Conservation (phyloP, 768 basidiomycete genomes). For the Termitomyces sp. region DNA sequence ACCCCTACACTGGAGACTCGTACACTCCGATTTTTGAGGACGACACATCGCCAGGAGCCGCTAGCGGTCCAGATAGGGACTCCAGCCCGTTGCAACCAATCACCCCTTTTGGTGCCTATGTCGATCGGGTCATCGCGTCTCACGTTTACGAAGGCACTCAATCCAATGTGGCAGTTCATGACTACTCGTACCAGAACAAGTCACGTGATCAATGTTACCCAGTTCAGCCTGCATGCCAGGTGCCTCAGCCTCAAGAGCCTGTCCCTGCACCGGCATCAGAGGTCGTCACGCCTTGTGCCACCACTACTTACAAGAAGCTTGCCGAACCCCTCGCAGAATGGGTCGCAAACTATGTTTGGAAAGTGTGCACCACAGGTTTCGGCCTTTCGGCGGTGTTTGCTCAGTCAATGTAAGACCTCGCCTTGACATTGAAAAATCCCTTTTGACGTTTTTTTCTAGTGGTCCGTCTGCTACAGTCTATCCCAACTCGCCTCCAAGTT, state of each 20-base stretch:
- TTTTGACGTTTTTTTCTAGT: constrained; percentile 18
- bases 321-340: constrained; percentile 76
- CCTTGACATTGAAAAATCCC: background rate
- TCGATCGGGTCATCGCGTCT: constrained; percentile 65
- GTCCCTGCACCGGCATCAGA: constrained; percentile 37
- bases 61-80: constrained; percentile 42
- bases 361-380: constrained; percentile 70
- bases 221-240: constrained; percentile 18
- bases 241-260: constrained; percentile 32
- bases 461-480: constrained; percentile 32
- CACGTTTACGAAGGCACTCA: constrained; percentile 9
- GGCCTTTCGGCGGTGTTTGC: constrained; percentile 51
- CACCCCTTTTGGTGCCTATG: constrained; percentile 73
- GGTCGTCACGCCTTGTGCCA: constrained; percentile 45
- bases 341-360: constrained; percentile 79
- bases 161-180: constrained; percentile 8
- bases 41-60: constrained; percentile 47
- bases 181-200: constrained; percentile 11
- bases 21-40: constrained; percentile 66
- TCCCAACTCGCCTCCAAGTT: constrained; percentile 41
- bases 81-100: constrained; percentile 72
- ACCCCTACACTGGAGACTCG: constrained; percentile 34
- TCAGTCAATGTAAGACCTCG: constrained; percentile 45
- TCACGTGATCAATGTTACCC: constrained; percentile 18
- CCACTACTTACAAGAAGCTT: constrained; percentile 60